Percentiles rank a stretch among this genome's conserved stretches.
These are phyloP conservation scores for Shiraia sp. DNA, from an alignment of 2,329 filamentous ascomycete genomes.

Conservation along the genomic window DNA sequence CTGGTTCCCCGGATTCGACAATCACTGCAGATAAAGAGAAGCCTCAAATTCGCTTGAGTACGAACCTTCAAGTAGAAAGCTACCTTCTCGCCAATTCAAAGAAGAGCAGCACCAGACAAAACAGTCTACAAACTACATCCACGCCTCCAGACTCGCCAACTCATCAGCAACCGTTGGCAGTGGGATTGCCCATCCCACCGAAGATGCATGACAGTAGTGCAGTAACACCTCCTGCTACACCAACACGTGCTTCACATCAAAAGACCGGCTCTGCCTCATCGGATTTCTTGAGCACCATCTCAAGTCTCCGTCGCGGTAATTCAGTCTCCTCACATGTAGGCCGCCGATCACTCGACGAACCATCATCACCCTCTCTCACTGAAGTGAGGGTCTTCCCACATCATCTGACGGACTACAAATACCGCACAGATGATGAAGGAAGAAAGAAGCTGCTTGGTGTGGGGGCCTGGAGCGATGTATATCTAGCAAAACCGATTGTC, in stretches of 20 bases:
- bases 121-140: conserved; percentile 11
- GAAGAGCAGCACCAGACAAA: conserved; percentile 4
- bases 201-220: conserved; percentile 21
- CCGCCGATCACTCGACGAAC: conserved; percentile 19
- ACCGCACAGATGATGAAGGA: conserved; percentile 24
- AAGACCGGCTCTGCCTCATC: conserved; percentile 24
- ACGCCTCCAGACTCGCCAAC: conserved; percentile 35
- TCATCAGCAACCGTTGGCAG: conserved; percentile 16
- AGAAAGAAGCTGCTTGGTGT: conserved; percentile 35
- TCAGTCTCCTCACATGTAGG: conserved; percentile 20
- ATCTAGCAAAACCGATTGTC: conserved; percentile 31
- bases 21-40: conserved; percentile 9
- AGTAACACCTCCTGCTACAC: conserved; percentile 36
- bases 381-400: conserved; percentile 28
- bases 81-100: conserved; percentile 11
- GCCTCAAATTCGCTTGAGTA: conserved; percentile 18
- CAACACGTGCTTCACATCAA: conserved; percentile 24
- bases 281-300: conserved; percentile 19
- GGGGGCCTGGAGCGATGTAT: conserved; percentile 45
- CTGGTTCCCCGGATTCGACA: not conserved
- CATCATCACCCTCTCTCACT: conserved; percentile 22
- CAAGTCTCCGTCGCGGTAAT: conserved; percentile 22
- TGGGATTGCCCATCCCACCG: conserved; percentile 14
- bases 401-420: conserved; percentile 31
- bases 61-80: conserved; percentile 3